Evolutionary conservation across 768 basidiomycete genomes (phyloP).

Genomic region (Amylocystis lapponica): DNA sequence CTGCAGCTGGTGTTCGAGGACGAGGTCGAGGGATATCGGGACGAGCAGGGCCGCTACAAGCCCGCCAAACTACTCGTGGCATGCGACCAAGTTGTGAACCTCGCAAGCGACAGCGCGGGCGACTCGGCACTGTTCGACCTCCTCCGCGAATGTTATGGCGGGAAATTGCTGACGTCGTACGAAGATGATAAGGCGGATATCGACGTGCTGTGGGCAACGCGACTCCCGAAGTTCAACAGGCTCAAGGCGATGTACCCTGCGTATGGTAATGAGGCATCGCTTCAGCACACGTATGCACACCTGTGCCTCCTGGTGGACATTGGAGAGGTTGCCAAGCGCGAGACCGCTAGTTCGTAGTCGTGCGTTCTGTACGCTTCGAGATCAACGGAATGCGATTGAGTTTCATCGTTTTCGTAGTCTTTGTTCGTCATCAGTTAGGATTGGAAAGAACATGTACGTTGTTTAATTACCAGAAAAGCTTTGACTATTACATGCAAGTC

Average conservation of each 20-base stretch:
- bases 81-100: background rate
- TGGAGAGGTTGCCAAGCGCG: constrained; percentile 1
- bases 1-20: too few species aligned
- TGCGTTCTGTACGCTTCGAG: too few species aligned
- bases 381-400: too few species aligned
- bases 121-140: background rate
- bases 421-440: too few species aligned
- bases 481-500: too few species aligned
- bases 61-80: too few species aligned
- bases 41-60: background rate
- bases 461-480: too few species aligned
- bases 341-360: too few species aligned
- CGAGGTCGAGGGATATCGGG: background rate
- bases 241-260: constrained; percentile 6
- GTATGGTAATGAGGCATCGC: constrained; percentile 11
- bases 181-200: background rate
- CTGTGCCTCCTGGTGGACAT: constrained; percentile 7
- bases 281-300: constrained; percentile 9
- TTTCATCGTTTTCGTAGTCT: too few species aligned
- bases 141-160: background rate
- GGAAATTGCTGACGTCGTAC: background rate
- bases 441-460: too few species aligned
- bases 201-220: background rate
- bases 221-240: background rate
- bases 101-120: background rate